Evolutionary conservation across 2,329 filamentous ascomycete genomes (phyloP), one percentile per base, ranked within the genome.

Genomic region (Curvularia eragrostidis): DNA sequence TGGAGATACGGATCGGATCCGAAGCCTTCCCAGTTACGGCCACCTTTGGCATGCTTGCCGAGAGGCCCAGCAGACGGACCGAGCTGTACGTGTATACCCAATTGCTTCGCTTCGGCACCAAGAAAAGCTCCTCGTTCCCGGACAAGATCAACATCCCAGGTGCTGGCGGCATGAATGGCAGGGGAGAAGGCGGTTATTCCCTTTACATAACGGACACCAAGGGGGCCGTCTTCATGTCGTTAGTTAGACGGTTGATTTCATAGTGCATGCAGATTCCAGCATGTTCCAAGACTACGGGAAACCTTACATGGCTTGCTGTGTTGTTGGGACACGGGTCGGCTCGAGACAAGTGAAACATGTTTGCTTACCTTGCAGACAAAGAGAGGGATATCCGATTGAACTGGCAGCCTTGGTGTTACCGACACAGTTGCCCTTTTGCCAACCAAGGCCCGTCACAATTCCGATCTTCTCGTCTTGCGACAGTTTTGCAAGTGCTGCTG

Each of bases 1-100:
- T 75, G 77, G 36, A 81, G 75, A 58, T 83, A 84, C 0, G 81
- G 80, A 61, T 84, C 82, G 7, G 76, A 73, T 7, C 77, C 77
- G 58, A 84, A 84, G 0, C 81, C 81, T 64, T 82, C 79, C 79
- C 78, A 82, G 56, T 81, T 82, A 3, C 81, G 70, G 2, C 81
- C 81, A 15, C 78, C 80, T 8, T 68, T 68, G 0, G 75, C 67
- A 41, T 73, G 66, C 62, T 75, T 77, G 48, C 77, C 77, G 21
- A 75, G 67, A 41, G 70, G 77, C 2, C 80, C 80, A 30, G 78
- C 66, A 52, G 82, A 74, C 21, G 79, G 80, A 0, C 78, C 79
- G 3, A 82, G 73, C 4, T 76, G 65, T 8, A 81, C 70, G 60
- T 82, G 72, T 10, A 79, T 70, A 15, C 80, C 80, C 48, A 81